A percentile compares a stretch with the other conserved stretches of the same genome.
phyloP scores from a whole-genome alignment of 2,329 filamentous ascomycete species.

The Grosmannia clavigera region DNA sequence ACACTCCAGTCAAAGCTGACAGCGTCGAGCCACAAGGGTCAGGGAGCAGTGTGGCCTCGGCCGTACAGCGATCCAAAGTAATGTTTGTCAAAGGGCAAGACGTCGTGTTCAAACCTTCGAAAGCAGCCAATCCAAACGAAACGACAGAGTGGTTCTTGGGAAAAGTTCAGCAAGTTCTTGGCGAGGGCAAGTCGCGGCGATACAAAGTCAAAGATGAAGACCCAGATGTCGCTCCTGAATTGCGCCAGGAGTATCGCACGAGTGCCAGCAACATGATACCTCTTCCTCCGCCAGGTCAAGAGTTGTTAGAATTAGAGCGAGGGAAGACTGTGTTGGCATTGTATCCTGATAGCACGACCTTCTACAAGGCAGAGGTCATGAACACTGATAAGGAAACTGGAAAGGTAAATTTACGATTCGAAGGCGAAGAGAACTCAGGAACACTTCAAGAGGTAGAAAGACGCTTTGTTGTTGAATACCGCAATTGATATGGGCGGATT shows the following conservation, averaged over 20 bases:
- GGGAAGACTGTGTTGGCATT: constrained; percentile 65
- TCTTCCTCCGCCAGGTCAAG: constrained; percentile 46
- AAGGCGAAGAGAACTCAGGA: constrained; percentile 63
- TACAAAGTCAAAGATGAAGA: constrained; percentile 75
- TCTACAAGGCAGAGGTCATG: constrained; percentile 74
- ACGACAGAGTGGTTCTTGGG: constrained; percentile 61
- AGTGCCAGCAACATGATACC: constrained; percentile 65
- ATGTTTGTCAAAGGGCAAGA: constrained; percentile 50
- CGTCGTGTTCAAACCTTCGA: constrained; percentile 50
- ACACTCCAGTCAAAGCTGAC: constrained; percentile 43
- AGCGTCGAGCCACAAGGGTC: constrained; percentile 40
- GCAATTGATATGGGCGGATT: constrained; percentile 15
- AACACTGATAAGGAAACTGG: constrained; percentile 42
- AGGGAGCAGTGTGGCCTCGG: constrained; percentile 20
- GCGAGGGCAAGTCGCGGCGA: constrained; percentile 63
- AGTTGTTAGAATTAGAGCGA: constrained; percentile 48
- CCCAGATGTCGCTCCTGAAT: constrained; percentile 50
- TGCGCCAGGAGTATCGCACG: constrained; percentile 57
- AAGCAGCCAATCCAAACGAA: constrained; percentile 32
- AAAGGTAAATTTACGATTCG: constrained; percentile 58
- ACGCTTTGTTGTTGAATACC: constrained; percentile 65
- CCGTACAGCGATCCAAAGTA: constrained; percentile 35
- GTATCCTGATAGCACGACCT: constrained; percentile 75
- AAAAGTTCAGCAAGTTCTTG: constrained; percentile 61
- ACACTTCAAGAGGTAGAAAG: constrained; percentile 65